Conservation (phyloP, 768 basidiomycete genomes). For the Pulveroboletus frians region DNA sequence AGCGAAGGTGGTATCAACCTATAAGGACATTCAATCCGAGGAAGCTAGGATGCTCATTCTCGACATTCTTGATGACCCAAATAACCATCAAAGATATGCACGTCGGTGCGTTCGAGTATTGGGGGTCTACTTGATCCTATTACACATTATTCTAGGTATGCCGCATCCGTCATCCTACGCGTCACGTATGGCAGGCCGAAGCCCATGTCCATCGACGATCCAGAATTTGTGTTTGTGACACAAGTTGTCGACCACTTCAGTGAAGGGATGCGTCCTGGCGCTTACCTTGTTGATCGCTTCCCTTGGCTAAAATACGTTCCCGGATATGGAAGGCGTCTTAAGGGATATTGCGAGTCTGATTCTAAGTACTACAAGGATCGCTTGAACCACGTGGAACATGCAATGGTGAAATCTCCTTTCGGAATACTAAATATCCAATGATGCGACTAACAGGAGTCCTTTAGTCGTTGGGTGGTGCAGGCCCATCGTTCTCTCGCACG, state of each 20-base stretch:
- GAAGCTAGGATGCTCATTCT: slow-evolving; percentile 21
- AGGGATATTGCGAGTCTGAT: slow-evolving; percentile 48
- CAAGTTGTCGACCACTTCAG: slow-evolving; percentile 21
- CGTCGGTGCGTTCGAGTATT: slow-evolving; percentile 32
- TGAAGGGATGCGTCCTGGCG: slow-evolving; percentile 28
- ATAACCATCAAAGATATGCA: slow-evolving; percentile 38
- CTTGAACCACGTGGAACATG: slow-evolving; percentile 38
- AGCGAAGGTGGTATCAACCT: slow-evolving; percentile 39
- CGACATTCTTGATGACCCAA: slow-evolving; percentile 31
- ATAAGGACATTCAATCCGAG: slow-evolving; percentile 40
- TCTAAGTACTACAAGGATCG: slow-evolving; percentile 45
- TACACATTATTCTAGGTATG: background rate
- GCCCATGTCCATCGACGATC: slow-evolving; percentile 18
- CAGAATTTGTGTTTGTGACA: slow-evolving; percentile 11
- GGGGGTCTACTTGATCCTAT: too few species aligned
- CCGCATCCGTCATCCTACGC: slow-evolving; percentile 20
- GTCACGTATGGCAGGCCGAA: slow-evolving; percentile 24
- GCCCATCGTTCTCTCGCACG: slow-evolving; percentile 44
- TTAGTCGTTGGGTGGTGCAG: slow-evolving; percentile 11
- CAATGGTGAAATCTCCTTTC: slow-evolving; percentile 32
- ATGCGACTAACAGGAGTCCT: background rate
- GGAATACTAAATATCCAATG: background rate
- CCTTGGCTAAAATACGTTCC: slow-evolving; percentile 44
- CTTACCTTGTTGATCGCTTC: slow-evolving; percentile 33
- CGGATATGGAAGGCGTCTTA: slow-evolving; percentile 49